A percentile compares a stretch with the other conserved stretches of the same genome.
These are phyloP conservation scores for Leccinum pellstonianum DNA, from an alignment of 768 basidiomycete species.

Conservation along the genomic window DNA sequence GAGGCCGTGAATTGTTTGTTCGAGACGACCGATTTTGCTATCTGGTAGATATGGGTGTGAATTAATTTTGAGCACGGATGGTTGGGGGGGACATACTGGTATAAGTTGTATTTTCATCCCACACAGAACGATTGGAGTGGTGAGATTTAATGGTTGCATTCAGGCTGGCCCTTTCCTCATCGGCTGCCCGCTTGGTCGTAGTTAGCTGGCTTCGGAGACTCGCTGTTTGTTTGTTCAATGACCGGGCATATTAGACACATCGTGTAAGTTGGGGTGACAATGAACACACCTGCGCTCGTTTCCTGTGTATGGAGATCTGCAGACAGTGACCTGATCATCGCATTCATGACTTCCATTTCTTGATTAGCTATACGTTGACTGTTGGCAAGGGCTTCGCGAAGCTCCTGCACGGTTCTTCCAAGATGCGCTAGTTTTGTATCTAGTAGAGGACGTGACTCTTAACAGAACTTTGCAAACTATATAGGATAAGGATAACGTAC, in stretches of 20 bases:
- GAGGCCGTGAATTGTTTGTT: not conserved
- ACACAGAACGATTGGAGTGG: not conserved
- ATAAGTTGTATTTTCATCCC: not conserved
- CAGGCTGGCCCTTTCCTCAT: not conserved
- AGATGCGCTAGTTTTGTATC: not conserved
- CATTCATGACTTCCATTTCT: not conserved
- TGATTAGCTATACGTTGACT: no score
- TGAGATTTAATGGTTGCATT: not conserved
- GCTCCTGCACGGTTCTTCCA: not conserved
- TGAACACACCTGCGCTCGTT: not conserved
- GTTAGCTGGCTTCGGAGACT: not conserved
- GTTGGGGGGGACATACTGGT: not conserved
- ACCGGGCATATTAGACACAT: not conserved
- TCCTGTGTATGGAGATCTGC: not conserved
- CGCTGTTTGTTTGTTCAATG: not conserved
- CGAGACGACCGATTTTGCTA: not conserved
- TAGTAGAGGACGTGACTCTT: no score
- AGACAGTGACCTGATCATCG: not conserved
- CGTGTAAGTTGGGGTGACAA: no score
- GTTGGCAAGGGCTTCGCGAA: not conserved
- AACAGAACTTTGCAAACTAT: no score
- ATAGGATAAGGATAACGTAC: no score
- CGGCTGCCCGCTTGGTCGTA: not conserved
- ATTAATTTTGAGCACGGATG: no score
- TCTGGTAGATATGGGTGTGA: not conserved